Evolutionary conservation across 2,329 filamentous ascomycete species (phyloP).

Genomic region (Lecanicillium sp.): DNA sequence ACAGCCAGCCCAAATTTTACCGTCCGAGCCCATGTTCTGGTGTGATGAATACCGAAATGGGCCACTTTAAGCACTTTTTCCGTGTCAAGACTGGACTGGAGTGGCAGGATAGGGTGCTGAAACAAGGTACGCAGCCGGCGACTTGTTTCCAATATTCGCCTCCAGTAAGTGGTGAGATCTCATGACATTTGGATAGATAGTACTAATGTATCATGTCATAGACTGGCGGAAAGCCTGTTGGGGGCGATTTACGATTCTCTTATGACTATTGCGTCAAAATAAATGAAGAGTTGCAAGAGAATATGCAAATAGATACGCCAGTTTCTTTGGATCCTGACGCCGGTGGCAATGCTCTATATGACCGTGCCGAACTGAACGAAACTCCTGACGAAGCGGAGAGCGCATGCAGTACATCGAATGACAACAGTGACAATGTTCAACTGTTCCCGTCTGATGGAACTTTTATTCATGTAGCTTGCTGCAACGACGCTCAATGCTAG

Average conservation of each 20-base stretch:
- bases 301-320: constrained; percentile 7
- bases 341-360: neutral
- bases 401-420: neutral
- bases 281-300: constrained; percentile 22
- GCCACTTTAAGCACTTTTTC: constrained; percentile 50
- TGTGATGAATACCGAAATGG: constrained; percentile 34
- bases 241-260: constrained; percentile 22
- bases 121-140: constrained; percentile 20
- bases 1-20: constrained; percentile 25
- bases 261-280: constrained; percentile 24
- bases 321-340: neutral
- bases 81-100: constrained; percentile 43
- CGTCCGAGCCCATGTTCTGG: constrained; percentile 30
- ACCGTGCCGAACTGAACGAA: neutral
- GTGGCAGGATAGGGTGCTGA: constrained; percentile 48
- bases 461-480: too few relatives aligned
- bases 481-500: too few relatives aligned
- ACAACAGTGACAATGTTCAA: neutral
- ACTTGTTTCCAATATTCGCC: constrained; percentile 35
- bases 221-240: constrained; percentile 29
- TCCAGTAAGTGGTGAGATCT: constrained; percentile 30
- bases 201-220: constrained; percentile 8
- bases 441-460: too few relatives aligned
- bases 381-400: neutral
- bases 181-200: neutral